Base-by-base conservation (phyloP, 768 basidiomycete genomes). In the Galerina sulciceps region DNA sequence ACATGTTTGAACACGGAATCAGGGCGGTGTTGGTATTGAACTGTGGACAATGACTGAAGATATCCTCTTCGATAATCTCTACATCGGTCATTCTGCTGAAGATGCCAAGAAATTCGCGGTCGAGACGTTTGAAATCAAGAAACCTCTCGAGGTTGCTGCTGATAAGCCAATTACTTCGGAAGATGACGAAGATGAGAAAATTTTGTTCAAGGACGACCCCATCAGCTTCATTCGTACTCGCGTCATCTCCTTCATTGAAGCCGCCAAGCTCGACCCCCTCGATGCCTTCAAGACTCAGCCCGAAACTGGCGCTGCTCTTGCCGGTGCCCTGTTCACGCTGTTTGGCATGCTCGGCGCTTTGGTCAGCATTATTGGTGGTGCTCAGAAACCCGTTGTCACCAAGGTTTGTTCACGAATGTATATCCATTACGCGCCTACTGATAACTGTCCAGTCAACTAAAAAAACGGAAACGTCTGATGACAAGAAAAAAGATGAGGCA, bases 1-100 rank as follows among this genome's bases (percentile, higher is more conserved):
- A 14, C 48, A 14, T 18, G 13, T 64, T 51, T 22, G 50, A 51
- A 65, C 4, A 66, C 47, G 37, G 54, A 49, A 20, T 48, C 58
- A 91, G 90, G 92, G 93, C 65, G 95, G 94, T 77, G 85, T 97
- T 61, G 96, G 96, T 69, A 96, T 99, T 65, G 97, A 99, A 76
- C 87, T 99, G 67, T 99, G 97, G 97, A 96, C 96, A 45, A 99
- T 99, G 97, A 96, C 96, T 42, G 92, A 92, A 75, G 89, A 93
- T 70, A 95, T 95, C 66, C 82, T 95, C 65, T 96, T 95, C 73
- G 87, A 93, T 76, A 95, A 94, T 80, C 86, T 99, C 70, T 99
- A 94, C 79, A 75, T 99, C 58, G 95, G 95, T 58, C 90, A 95
- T 81, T 96, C 94, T 17, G 71, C 86, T 57, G 85, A 86, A 38